Conservation (phyloP, 2,329 filamentous ascomycete species). For the Ascochyta viciae-villosae region DNA sequence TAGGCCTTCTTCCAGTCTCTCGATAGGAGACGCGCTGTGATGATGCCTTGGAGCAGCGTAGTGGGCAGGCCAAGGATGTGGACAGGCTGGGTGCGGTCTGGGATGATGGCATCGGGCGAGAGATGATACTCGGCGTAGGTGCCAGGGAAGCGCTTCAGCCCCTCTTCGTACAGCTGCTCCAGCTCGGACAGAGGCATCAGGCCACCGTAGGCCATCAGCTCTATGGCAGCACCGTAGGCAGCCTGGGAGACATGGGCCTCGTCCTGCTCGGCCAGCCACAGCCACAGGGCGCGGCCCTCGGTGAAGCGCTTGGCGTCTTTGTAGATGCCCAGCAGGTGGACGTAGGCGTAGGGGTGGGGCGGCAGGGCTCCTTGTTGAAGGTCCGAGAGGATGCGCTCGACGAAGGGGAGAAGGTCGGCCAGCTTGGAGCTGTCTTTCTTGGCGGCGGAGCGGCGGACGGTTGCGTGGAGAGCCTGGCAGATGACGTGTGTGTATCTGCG, state of each 20-base stretch:
- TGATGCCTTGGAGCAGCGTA: constrained; percentile 56
- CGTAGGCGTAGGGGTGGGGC: constrained; percentile 48
- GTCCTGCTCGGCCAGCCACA: constrained; percentile 55
- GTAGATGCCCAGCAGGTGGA: constrained; percentile 57
- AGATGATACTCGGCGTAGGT: constrained; percentile 57
- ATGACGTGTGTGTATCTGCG: constrained; percentile 40
- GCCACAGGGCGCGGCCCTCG: constrained; percentile 54
- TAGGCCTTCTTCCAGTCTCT: constrained; percentile 59
- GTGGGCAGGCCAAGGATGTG: constrained; percentile 49
- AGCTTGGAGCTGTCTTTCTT: constrained; percentile 5
- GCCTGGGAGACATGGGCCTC: constrained; percentile 51
- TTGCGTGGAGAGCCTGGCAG: constrained; percentile 47
- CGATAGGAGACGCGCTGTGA: constrained; percentile 54
- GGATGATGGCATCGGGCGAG: constrained; percentile 55
- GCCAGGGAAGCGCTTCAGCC: constrained; percentile 56
- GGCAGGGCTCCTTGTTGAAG: constrained; percentile 45
- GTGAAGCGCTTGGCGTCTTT: constrained; percentile 54
- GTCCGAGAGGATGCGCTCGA: constrained; percentile 51
- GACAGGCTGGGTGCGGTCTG: constrained; percentile 49
- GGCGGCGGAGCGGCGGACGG: constrained; percentile 32
- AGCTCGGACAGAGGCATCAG: constrained; percentile 49
- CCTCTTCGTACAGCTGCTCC: constrained; percentile 55
- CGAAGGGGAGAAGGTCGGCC: constrained; percentile 35
- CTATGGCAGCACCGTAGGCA: constrained; percentile 59
- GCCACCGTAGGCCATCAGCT: constrained; percentile 54